Conservation (phyloP, 495 filamentous ascomycete species). For the Astrothelium subdiscretum region DNA sequence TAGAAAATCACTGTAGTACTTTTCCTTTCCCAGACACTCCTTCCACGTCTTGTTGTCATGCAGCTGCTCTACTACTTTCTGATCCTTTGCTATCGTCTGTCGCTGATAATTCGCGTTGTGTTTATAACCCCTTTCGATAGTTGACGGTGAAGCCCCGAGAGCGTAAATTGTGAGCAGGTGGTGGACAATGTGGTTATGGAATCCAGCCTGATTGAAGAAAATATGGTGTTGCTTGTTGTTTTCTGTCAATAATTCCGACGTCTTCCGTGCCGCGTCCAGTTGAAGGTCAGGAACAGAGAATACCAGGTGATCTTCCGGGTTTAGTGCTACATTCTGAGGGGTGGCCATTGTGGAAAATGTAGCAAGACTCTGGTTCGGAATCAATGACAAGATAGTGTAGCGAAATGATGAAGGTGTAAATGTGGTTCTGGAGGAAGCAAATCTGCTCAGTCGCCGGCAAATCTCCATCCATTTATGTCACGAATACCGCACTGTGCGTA, state of each 20-base stretch:
- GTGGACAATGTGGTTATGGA: slow-evolving; percentile 57
- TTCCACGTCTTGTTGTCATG: slow-evolving; percentile 39
- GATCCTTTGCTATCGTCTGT: slow-evolving; percentile 28
- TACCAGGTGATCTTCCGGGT: neutral
- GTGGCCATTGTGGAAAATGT: neutral
- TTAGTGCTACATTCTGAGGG: neutral
- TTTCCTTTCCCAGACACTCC: slow-evolving; percentile 38
- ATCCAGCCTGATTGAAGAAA: slow-evolving; percentile 59
- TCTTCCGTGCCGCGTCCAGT: slow-evolving; percentile 45
- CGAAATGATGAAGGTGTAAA: too few species aligned
- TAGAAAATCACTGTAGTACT: slow-evolving; percentile 57
- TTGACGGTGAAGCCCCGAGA: slow-evolving; percentile 48
- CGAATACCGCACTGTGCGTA: too few species aligned
- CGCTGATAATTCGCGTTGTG: slow-evolving; percentile 53
- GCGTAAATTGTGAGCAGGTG: slow-evolving; percentile 64
- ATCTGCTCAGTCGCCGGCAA: too few species aligned
- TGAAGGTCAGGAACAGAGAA: slow-evolving; percentile 29
- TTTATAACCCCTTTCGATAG: slow-evolving; percentile 48
- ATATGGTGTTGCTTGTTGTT: slow-evolving; percentile 67
- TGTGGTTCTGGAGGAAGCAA: too few species aligned
- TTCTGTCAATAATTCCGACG: slow-evolving; percentile 56
- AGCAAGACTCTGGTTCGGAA: neutral
- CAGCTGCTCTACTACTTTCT: slow-evolving; percentile 39
- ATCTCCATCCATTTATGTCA: too few species aligned
- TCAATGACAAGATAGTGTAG: neutral